These are phyloP conservation scores for Fusarium haematococcum DNA, from an alignment of 2,329 filamentous ascomycete species.

Conservation along the genomic window DNA sequence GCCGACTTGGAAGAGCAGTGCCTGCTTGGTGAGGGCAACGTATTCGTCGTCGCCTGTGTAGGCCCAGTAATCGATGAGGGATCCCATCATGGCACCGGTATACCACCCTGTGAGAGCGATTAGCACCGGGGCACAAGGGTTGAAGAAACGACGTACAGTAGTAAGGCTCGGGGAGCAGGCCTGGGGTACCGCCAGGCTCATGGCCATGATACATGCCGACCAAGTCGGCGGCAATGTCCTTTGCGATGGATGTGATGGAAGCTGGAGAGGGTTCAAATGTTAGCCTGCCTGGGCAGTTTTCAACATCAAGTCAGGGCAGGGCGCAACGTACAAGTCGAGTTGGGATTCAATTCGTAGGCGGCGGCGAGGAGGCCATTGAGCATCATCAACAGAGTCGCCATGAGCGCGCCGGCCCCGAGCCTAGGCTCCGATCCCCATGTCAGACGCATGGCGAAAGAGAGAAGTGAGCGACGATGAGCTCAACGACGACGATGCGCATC, in stretches of 20 bases:
- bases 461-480: conserved; percentile 32
- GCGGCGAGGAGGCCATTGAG: conserved; percentile 41
- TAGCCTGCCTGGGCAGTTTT: background rate
- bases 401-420: conserved; percentile 31
- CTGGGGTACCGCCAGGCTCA: conserved; percentile 62
- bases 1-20: conserved; percentile 80
- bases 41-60: conserved; percentile 81
- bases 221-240: conserved; percentile 64
- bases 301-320: background rate
- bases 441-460: conserved; percentile 37
- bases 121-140: background rate
- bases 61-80: conserved; percentile 86
- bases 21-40: conserved; percentile 75
- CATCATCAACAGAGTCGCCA: conserved; percentile 42
- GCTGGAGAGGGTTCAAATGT: conserved; percentile 49
- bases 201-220: conserved; percentile 58
- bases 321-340: conserved; percentile 49
- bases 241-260: conserved; percentile 62
- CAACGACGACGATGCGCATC: conserved; percentile 27
- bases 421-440: conserved; percentile 19
- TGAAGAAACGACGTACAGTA: conserved; percentile 58
- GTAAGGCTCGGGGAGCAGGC: conserved; percentile 64
- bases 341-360: conserved; percentile 53
- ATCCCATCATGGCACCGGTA: conserved; percentile 77
- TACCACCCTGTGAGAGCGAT: conserved; percentile 69